These are phyloP conservation scores for Cordyceps farinosa DNA, from an alignment of 2,329 filamentous ascomycete species.

Conservation along the genomic window DNA sequence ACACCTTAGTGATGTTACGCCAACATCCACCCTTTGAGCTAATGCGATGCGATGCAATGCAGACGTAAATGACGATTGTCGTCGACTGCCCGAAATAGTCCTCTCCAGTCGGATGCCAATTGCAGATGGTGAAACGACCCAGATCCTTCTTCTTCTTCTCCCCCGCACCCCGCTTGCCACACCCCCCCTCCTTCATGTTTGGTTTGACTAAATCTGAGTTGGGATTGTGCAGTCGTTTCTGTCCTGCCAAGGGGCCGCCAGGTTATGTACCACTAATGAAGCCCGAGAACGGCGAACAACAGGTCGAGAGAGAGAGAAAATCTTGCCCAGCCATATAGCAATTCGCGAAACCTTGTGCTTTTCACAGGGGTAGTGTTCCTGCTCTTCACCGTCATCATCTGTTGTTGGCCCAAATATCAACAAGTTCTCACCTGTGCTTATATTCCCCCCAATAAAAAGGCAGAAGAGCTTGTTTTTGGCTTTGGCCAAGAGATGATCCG, in stretches of 20 bases:
- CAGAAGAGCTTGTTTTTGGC: background rate
- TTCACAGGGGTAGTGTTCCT: background rate
- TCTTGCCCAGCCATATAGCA: background rate
- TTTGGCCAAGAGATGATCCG: background rate
- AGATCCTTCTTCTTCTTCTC: background rate
- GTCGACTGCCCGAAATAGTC: background rate
- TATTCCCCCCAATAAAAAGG: background rate
- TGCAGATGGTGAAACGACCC: slow-evolving; percentile 6
- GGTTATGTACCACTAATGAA: background rate
- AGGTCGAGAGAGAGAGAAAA: no score
- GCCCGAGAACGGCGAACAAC: background rate
- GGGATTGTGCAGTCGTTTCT: no score
- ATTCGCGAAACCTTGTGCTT: background rate
- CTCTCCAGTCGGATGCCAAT: background rate
- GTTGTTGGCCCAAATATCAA: background rate
- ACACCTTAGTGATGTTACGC: no score
- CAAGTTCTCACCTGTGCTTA: background rate
- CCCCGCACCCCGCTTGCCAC: background rate
- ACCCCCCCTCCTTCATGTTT: background rate
- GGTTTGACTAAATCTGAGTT: no score
- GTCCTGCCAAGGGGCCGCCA: background rate
- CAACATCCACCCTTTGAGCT: background rate
- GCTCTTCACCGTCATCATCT: background rate
- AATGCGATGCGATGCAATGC: background rate
- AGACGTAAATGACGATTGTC: background rate